phyloP scores from a whole-genome alignment of 2,329 filamentous ascomycete genomes.

The Ophiocordyceps camponoti-rufipedis region DNA sequence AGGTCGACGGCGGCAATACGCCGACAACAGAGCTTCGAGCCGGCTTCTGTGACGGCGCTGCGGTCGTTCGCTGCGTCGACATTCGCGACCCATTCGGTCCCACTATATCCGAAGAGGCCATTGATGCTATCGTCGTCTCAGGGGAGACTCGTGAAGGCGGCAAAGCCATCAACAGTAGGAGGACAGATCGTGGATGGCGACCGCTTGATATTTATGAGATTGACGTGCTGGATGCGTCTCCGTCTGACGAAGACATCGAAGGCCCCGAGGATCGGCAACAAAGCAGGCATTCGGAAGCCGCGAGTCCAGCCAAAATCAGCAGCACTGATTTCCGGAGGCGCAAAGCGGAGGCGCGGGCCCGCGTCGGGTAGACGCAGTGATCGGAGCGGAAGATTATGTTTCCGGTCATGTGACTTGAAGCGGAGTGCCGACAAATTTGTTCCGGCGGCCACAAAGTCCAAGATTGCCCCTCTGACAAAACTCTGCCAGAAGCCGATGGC shows the following conservation, averaged over 20 bases:
- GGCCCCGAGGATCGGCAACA: conserved; percentile 13
- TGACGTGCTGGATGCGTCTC: conserved; percentile 57
- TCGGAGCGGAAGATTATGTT: background rate
- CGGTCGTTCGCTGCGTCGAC: conserved; percentile 62
- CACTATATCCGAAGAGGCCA: conserved; percentile 63
- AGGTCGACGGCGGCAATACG: background rate
- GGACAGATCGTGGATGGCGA: conserved; percentile 58
- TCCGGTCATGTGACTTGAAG: background rate
- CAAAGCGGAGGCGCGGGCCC: conserved; percentile 15
- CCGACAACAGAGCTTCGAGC: conserved; percentile 18
- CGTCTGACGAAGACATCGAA: conserved; percentile 18
- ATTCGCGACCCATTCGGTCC: conserved; percentile 83
- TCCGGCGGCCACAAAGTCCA: no score
- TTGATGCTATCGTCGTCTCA: conserved; percentile 72
- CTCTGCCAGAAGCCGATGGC: background rate
- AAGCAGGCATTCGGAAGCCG: background rate
- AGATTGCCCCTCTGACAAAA: no score
- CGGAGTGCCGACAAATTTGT: no score
- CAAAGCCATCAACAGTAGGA: conserved; percentile 67
- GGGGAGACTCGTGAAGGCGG: conserved; percentile 76
- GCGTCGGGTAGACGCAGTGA: no score
- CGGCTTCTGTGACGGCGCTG: conserved; percentile 34
- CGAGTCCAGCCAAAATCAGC: conserved; percentile 54
- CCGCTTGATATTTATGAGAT: conserved; percentile 71
- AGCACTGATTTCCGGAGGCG: conserved; percentile 63